phyloP scores from a whole-genome alignment of 352 stramenopile species.

The Globisporangium irregulare region DNA sequence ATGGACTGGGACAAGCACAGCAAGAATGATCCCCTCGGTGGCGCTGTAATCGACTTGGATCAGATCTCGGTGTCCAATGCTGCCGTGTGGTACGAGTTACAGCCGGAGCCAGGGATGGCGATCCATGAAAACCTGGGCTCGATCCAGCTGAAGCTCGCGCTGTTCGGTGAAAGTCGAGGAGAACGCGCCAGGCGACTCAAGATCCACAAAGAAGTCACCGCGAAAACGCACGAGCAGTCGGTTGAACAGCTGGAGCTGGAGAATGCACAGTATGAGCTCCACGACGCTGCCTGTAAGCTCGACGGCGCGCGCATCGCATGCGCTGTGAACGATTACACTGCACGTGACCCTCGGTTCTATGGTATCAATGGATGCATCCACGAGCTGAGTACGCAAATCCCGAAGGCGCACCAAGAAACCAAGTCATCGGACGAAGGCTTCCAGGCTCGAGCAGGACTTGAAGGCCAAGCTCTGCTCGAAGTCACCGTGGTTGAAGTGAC shows the following conservation, averaged over 20 bases:
- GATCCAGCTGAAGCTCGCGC: conserved; percentile 48
- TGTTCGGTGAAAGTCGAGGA: conserved; percentile 59
- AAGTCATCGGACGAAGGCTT: conserved; percentile 56
- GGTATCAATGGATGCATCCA: conserved; percentile 80
- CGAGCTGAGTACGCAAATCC: conserved; percentile 57
- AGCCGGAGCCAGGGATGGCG: conserved; percentile 43
- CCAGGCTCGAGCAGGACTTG: conserved; percentile 44
- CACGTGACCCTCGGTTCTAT: conserved; percentile 67
- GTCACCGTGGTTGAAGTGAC: conserved; percentile 42
- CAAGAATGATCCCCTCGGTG: conserved; percentile 56
- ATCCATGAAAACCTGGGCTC: conserved; percentile 44
- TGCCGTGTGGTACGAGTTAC: conserved; percentile 46
- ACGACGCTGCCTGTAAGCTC: conserved; percentile 66
- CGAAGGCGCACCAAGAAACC: conserved; percentile 52
- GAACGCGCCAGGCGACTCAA: conserved; percentile 46
- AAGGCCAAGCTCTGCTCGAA: conserved; percentile 61
- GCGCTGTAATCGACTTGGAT: conserved; percentile 43
- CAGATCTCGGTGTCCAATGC: conserved; percentile 45
- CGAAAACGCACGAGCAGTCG: conserved; percentile 59
- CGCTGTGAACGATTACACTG: conserved; percentile 56
- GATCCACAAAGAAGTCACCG: conserved; percentile 51
- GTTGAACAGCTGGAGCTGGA: conserved; percentile 64
- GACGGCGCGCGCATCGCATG: conserved; percentile 68
- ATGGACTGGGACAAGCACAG: conserved; percentile 52
- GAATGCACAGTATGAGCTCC: conserved; percentile 57